Percentiles rank a stretch among this genome's conserved stretches.
Evolutionary conservation across 345 rosid species (phyloP).

Genomic region (Sonneratia alba): DNA sequence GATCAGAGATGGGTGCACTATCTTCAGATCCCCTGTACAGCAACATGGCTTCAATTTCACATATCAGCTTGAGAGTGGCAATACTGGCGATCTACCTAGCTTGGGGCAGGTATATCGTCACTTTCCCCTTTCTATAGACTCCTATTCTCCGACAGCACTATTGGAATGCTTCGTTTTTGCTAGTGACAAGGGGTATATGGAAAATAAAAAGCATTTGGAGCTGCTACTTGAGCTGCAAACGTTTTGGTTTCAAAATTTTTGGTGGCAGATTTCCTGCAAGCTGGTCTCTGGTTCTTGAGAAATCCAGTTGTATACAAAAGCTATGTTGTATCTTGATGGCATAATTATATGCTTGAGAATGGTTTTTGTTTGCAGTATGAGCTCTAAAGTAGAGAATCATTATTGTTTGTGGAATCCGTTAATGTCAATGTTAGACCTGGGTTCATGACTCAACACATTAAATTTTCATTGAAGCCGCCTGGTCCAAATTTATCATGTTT

Average conservation of each 20-base stretch:
- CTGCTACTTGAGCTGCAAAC: neutral
- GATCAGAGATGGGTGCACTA: constrained; percentile 69
- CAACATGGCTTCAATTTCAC: constrained; percentile 95
- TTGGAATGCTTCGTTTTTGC: neutral
- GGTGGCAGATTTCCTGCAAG: neutral
- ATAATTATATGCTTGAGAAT: neutral
- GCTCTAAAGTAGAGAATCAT: neutral
- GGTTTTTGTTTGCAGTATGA: neutral
- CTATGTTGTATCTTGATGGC: neutral
- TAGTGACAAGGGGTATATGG: neutral
- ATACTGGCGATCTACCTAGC: constrained; percentile 63
- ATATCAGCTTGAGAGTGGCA: constrained; percentile 77
- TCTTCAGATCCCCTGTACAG: constrained; percentile 86
- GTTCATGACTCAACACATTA: neutral
- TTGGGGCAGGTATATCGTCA: constrained; percentile 65
- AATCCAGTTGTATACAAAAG: no score
- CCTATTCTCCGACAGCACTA: neutral
- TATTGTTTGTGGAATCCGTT: neutral
- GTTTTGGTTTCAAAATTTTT: neutral
- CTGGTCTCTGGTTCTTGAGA: no score
- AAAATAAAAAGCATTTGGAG: neutral
- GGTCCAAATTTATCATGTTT: neutral
- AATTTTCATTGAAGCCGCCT: neutral
- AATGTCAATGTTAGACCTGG: neutral
- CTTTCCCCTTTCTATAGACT: neutral